Evolutionary conservation across 2,329 filamentous ascomycete genomes (phyloP).

Genomic region (Pseudonectria buxi): DNA sequence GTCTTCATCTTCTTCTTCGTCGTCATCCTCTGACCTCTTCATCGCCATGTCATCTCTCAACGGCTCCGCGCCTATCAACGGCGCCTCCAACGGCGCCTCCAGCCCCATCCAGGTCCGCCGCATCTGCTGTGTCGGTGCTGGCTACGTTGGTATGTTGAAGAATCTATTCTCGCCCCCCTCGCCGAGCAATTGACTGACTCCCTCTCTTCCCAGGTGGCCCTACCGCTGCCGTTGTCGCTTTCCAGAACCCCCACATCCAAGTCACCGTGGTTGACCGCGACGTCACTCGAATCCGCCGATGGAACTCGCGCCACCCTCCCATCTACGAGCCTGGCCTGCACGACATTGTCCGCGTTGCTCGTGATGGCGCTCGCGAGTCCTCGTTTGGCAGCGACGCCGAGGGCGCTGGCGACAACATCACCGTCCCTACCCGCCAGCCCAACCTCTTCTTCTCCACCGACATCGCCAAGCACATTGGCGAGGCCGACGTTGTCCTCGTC

Average conservation of each 20-base stretch:
- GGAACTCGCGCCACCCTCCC: conserved; percentile 67
- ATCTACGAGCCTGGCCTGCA: conserved; percentile 69
- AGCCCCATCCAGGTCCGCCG: conserved; percentile 38
- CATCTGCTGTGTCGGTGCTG: conserved; percentile 69
- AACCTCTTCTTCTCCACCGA: conserved; percentile 73
- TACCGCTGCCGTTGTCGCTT: conserved; percentile 67
- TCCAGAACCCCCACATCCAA: conserved; percentile 62
- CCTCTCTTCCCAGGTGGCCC: conserved; percentile 51
- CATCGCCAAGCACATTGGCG: conserved; percentile 51
- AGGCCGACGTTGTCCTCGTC: conserved; percentile 68
- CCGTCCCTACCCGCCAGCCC: conserved; percentile 40
- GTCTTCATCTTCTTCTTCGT: conserved; percentile 2
- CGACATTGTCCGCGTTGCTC: conserved; percentile 59
- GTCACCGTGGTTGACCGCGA: conserved; percentile 73
- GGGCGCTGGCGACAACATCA: conserved; percentile 17
- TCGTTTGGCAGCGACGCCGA: conserved; percentile 32
- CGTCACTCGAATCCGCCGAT: conserved; percentile 56
- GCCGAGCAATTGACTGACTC: conserved; percentile 9
- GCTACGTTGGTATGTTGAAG: conserved; percentile 60
- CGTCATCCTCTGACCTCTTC: conserved; percentile 6
- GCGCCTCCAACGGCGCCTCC: conserved; percentile 14
- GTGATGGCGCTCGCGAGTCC: conserved; percentile 48
- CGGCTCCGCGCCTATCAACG: conserved; percentile 26
- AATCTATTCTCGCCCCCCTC: conserved; percentile 8
- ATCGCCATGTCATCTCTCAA: conserved; percentile 24